Evolutionary conservation across 2,329 filamentous ascomycete genomes (phyloP).

Genomic region (Lanzia echinophila): DNA sequence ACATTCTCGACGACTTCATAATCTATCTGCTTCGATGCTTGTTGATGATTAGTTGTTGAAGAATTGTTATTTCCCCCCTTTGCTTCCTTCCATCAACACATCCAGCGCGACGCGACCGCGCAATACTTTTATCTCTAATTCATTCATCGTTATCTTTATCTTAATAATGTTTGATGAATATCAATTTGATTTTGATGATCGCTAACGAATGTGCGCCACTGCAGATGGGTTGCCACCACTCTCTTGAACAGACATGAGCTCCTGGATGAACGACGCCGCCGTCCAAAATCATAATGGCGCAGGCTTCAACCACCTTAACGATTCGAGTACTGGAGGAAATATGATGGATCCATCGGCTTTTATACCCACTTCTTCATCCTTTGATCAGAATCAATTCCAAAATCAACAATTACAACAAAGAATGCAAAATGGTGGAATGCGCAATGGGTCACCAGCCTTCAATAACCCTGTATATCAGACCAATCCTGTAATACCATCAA

Average conservation of each 20-base stretch:
- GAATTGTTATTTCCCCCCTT: conserved; percentile 12
- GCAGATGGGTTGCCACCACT: conserved; percentile 32
- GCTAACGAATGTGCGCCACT: conserved; percentile 25
- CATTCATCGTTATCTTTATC: conserved; percentile 3
- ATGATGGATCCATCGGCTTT: conserved; percentile 63
- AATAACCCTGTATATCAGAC: conserved; percentile 75
- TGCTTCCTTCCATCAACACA: conserved; percentile 7
- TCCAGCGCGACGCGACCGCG: conserved; percentile 11
- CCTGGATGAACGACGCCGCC: conserved; percentile 65
- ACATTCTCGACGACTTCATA: too few relatives aligned
- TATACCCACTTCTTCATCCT: conserved; percentile 53
- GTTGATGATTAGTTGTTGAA: conserved; percentile 11
- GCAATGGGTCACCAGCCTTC: conserved; percentile 75
- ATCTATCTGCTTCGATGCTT: neutral
- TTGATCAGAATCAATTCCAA: conserved; percentile 46
- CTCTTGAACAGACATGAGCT: conserved; percentile 55
- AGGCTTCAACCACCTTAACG: conserved; percentile 55
- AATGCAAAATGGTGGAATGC: conserved; percentile 78
- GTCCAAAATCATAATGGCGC: conserved; percentile 65
- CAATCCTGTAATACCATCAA: conserved; percentile 82
- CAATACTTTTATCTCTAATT: conserved; percentile 5
- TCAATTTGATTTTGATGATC: conserved; percentile 14
- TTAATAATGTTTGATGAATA: conserved; percentile 3
- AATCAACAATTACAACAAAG: conserved; percentile 45
- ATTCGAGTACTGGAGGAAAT: conserved; percentile 47